These are phyloP conservation scores for Trichoderma sp. DNA, from an alignment of 2,329 filamentous ascomycete species.

Conservation along the genomic window DNA sequence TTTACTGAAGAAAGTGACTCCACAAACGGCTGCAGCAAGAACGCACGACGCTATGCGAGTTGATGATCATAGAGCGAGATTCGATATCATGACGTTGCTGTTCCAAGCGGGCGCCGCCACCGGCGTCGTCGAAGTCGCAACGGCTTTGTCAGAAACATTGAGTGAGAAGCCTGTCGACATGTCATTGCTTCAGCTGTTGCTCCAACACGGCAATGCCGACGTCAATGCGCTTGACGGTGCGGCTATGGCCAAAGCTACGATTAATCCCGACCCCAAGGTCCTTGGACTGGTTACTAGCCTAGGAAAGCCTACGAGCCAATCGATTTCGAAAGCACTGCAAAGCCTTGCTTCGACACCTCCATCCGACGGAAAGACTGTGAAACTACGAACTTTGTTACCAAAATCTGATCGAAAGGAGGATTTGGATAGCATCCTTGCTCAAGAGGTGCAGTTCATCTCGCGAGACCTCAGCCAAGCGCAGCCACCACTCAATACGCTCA, in stretches of 20 bases:
- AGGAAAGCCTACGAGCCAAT: constrained; percentile 44
- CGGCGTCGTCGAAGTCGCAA: constrained; percentile 42
- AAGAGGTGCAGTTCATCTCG: constrained; percentile 49
- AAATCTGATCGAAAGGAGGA: constrained; percentile 43
- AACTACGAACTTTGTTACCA: constrained; percentile 47
- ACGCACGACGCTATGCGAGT: constrained; percentile 48
- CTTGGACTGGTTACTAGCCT: constrained; percentile 47
- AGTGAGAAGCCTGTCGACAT: constrained; percentile 48
- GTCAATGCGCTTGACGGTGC: constrained; percentile 48
- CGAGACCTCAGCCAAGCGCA: constrained; percentile 36
- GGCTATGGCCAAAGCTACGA: constrained; percentile 41
- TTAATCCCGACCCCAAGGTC: constrained; percentile 46
- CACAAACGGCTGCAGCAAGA: constrained; percentile 47
- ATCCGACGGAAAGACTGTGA: constrained; percentile 46
- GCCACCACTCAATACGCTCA: constrained; percentile 41
- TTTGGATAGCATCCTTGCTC: constrained; percentile 45
- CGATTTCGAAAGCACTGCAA: constrained; percentile 43
- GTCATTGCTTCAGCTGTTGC: constrained; percentile 46
- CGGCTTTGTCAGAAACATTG: constrained; percentile 43
- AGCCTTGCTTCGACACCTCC: constrained; percentile 44
- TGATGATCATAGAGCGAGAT: constrained; percentile 40
- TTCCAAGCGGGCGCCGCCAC: constrained; percentile 45
- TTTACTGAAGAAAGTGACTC: constrained; percentile 46
- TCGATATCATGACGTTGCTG: constrained; percentile 47
- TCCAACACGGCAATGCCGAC: constrained; percentile 52